Percentiles rank a stretch among this genome's conserved stretches.
Evolutionary conservation across 768 basidiomycete genomes (phyloP).

Genomic region (Macrolepiota albuminosa): DNA sequence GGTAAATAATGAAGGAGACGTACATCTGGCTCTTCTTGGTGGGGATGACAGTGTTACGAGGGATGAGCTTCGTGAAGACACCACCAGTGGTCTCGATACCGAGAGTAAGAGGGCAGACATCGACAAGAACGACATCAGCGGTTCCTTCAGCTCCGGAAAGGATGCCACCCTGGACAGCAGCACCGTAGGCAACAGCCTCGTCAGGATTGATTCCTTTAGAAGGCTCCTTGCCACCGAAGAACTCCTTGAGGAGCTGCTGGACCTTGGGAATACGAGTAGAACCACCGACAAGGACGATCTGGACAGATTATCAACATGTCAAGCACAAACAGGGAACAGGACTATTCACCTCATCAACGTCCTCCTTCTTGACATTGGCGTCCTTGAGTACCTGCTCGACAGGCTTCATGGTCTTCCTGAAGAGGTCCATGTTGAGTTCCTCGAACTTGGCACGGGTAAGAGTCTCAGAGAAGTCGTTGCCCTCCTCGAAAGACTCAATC

Average conservation of each 20-base stretch:
- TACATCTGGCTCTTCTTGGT: constrained; percentile 95
- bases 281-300: constrained; percentile 91
- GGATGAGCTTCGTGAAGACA: constrained; percentile 96
- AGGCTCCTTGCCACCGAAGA: constrained; percentile 94
- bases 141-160: constrained; percentile 92
- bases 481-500: constrained; percentile 93
- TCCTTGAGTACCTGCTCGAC: constrained; percentile 99
- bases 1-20: constrained; percentile 19
- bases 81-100: constrained; percentile 99
- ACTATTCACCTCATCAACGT: constrained; percentile 73
- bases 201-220: constrained; percentile 99
- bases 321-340: neutral
- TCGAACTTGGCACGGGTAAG: constrained; percentile 98
- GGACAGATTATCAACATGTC: neutral
- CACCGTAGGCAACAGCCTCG: constrained; percentile 98
- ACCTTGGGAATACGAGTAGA: constrained; percentile 99
- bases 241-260: constrained; percentile 96
- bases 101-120: constrained; percentile 94
- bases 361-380: constrained; percentile 96
- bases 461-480: constrained; percentile 96
- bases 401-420: constrained; percentile 99
- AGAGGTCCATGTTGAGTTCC: constrained; percentile 97
- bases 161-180: constrained; percentile 97
- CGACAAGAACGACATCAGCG: constrained; percentile 89
- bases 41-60: constrained; percentile 97